Base-by-base conservation (phyloP, 768 basidiomycete species). In the Paxillus involutus region DNA sequence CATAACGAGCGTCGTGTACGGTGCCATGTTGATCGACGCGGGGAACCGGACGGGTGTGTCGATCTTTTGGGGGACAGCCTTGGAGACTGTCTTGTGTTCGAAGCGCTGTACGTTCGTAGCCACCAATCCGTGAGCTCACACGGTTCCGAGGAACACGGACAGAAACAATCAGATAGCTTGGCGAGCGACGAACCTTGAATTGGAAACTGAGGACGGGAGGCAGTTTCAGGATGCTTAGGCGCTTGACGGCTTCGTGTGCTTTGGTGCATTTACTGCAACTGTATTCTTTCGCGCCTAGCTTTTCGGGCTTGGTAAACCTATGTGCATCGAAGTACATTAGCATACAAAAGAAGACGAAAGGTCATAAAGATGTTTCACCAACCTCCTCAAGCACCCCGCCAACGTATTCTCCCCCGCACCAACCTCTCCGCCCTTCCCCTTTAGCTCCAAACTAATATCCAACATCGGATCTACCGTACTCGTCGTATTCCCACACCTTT, bases 201-300 rank as follows among this genome's bases (percentile, higher is more conserved):
- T 98, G 96, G 62, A 98, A 91, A 60, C 89, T 91, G 44, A 98
- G 74, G 0, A 96, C 94, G 0, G 91, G 88, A 0, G 96, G 94
- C 8, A 98, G 76, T 60, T 86, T 88, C 47, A 81, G 83, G 60
- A 98, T 86, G 60, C 88, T 91, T 47, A 98, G 75, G 7, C 91
- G 85, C 65, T 95, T 94, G 59, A 83, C 91, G 1, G 89, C 90
- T 60, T 88, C 85, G 81, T 91, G 67, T 12, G 82, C 75, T 61
- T 86, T 88, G 17, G 82, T 82, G 63, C 95, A 98, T 70, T 87
- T 90, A 19, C 76, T 77, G 65, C 95, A 98, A 42, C 80, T 85
- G 65, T 94, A 96, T 59, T 89, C 88, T 66, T 89, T 93, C 4
- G 83, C 73, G 2, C 82, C 88, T 6, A 98, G 74, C 59, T 87